Base-by-base conservation (phyloP, 208 protist genomes). In the Leishmania guyanensis region DNA sequence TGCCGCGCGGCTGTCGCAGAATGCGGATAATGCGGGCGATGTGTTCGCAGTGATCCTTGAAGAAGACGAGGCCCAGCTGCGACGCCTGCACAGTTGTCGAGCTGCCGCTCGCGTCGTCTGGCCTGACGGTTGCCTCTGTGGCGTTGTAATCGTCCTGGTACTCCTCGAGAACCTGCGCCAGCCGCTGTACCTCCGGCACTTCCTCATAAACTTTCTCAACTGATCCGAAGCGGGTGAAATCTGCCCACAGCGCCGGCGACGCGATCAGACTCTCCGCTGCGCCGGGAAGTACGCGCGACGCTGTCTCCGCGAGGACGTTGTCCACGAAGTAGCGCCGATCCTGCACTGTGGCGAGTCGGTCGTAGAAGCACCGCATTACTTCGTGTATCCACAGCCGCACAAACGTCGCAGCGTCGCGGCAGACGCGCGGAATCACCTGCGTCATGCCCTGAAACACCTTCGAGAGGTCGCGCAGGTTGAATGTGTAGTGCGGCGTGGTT, bases 401-500 rank as follows among this genome's bases (percentile, higher is more conserved):
- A 56, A 97, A 83, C 4, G 88, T 82, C n/a, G 89, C 69, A 36
- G 79, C 79, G 39, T 95, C 88, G 73, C 87, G 87, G 74, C 95
- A 97, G 26, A 94, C 89, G 70, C 94, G 89, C n/a, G 96, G 94
- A 33, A 94, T 93, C 14, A 96, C 95, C 88, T 99, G 97, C 56
- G 96, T 95, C 50, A 98, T 90, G 72, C 98, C 98, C 84, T 98
- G 95, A 72, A 99, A 98, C 26, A 99, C 95, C 90, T 99, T 99
- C 29, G 96, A 96, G 20, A 99, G 85, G 82, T 99, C 99, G 76
- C 99, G 95, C 20, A 99, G 89, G 80, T 99, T 99, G 92, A 99
- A 99, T 4, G 98, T 99, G 91, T 99, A 99, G 89, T 99, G 99
- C 62, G 97, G 91, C 78, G 99, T 99, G 50, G 93, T 87, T 26